These are phyloP conservation scores for Rhizopus stolonifer DNA, from an alignment of 371 early-diverging fungal species.

Conservation along the genomic window DNA sequence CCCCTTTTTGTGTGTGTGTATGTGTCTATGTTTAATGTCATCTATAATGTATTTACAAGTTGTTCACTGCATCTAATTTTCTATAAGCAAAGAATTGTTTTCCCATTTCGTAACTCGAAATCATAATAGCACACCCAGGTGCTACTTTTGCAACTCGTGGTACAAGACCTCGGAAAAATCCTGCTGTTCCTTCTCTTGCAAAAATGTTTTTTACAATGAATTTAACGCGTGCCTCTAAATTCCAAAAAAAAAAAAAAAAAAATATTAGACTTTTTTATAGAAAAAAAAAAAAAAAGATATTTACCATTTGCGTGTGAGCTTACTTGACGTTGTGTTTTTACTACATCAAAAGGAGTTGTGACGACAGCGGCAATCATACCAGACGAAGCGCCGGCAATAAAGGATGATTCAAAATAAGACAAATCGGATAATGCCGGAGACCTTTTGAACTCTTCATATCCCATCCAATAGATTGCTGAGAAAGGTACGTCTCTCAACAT, in stretches of 20 bases:
- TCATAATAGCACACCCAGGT: conserved; percentile 97
- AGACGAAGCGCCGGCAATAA: conserved; percentile 76
- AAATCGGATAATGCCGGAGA: conserved; percentile 18
- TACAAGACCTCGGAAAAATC: conserved; percentile 48
- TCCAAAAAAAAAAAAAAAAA: too few species aligned
- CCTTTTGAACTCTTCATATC: conserved; percentile 74
- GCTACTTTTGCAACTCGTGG: conserved; percentile 91
- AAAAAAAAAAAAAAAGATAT: too few species aligned
- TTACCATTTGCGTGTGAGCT: conserved; percentile 25
- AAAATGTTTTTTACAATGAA: conserved; percentile 25
- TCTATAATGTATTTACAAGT: not conserved
- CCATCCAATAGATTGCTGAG: conserved; percentile 89
- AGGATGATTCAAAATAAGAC: conserved; percentile 59
- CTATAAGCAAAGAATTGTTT: conserved; percentile 55
- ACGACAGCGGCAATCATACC: conserved; percentile 85
- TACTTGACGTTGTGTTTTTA: conserved; percentile 89
- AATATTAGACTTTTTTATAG: not conserved
- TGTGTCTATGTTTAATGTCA: too few species aligned
- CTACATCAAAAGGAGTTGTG: conserved; percentile 97
- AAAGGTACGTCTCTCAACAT: conserved; percentile 54
- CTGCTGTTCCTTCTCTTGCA: conserved; percentile 24
- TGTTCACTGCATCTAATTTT: not conserved
- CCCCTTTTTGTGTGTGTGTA: too few species aligned
- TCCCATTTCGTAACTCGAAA: conserved; percentile 83
- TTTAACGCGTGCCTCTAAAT: conserved; percentile 25